Evolutionary conservation across 2,329 filamentous ascomycete species (phyloP).

Genomic region (Beauveria rudraprayagi): DNA sequence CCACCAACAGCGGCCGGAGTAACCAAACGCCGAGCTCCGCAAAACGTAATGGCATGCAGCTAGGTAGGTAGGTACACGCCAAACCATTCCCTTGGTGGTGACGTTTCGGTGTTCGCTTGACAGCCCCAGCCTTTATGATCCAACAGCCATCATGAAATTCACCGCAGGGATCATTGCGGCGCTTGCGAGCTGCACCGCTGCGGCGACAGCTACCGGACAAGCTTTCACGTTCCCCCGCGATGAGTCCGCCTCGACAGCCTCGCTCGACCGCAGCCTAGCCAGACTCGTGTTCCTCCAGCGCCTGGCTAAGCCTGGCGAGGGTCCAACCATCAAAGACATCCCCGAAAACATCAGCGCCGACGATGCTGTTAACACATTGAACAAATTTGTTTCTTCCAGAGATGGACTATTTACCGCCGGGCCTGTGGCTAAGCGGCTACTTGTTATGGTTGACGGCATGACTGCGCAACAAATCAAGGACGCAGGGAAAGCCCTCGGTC

Average conservation of each 20-base stretch:
- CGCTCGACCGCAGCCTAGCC: constrained; percentile 45
- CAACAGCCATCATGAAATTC: constrained; percentile 34
- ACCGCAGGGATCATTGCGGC: constrained; percentile 31
- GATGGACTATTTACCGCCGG: constrained; percentile 39
- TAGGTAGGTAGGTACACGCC: not conserved
- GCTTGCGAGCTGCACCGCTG: constrained; percentile 30
- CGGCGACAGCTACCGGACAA: constrained; percentile 35
- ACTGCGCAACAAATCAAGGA: constrained; percentile 36
- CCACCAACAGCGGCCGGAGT: constrained; percentile 9
- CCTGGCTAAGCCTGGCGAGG: constrained; percentile 38
- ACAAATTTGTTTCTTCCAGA: constrained; percentile 48
- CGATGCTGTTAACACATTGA: constrained; percentile 49
- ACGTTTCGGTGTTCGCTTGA: constrained; percentile 18
- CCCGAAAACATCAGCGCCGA: constrained; percentile 31
- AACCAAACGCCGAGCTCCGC: constrained; percentile 12
- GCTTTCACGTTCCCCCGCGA: constrained; percentile 43
- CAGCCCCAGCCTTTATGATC: constrained; percentile 24
- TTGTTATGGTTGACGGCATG: constrained; percentile 52
- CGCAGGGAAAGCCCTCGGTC: constrained; percentile 29
- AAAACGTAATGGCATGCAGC: not conserved
- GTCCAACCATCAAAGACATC: constrained; percentile 39
- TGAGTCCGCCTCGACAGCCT: constrained; percentile 27
- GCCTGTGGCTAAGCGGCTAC: constrained; percentile 39
- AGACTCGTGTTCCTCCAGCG: constrained; percentile 53
- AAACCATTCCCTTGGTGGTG: constrained; percentile 15